Evolutionary conservation across 495 filamentous ascomycete genomes (phyloP), one percentile per base, ranked within the genome.

Genomic region (Aspergillus hancockii): DNA sequence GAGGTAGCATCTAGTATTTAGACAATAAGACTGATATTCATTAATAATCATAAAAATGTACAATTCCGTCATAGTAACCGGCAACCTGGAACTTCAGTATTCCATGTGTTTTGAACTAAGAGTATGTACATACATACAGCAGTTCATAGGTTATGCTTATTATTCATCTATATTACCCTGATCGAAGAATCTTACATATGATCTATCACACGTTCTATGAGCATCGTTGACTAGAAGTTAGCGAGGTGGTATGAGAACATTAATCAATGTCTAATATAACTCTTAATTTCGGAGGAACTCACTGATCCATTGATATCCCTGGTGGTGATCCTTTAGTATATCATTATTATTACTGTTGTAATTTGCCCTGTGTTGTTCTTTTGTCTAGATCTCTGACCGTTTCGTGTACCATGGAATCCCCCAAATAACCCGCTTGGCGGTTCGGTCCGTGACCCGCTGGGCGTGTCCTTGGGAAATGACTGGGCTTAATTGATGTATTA

Each of bases 61-160:
- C 14, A 45, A 45, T 10, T 36, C 34, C 34, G 14, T 45, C n/a
- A 45, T 8, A 21, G 43, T 47, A 22, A 47, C 43, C 43, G 23
- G 18, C 19, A 10, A 5, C 43, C 19, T 14, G 43, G 43, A 47
- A 47, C 43, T 47, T 23, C 43, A 47, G 43, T 47, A 41, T 10
- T 10, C 38, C 38, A 41, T 41, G 14, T 41, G 38, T 3, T 28
- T 28, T 28, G 3, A 28, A 28, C 25, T 41, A n/a, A n/a, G n/a
- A n/a, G n/a, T n/a, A n/a, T n/a, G n/a, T n/a, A n/a, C n/a, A n/a
- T n/a, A n/a, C n/a, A n/a, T n/a, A 41, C 38, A 41, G 38, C 38
- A 14, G 43, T 23, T 47, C 43, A 47, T 47, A 8, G 19, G 23
- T 47, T 47, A 47, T 47, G 43, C 43, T 47, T 47, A 47, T 47